Evolutionary conservation across 495 filamentous ascomycete genomes (phyloP).

Genomic region (Staphylotrichum tortipilum): DNA sequence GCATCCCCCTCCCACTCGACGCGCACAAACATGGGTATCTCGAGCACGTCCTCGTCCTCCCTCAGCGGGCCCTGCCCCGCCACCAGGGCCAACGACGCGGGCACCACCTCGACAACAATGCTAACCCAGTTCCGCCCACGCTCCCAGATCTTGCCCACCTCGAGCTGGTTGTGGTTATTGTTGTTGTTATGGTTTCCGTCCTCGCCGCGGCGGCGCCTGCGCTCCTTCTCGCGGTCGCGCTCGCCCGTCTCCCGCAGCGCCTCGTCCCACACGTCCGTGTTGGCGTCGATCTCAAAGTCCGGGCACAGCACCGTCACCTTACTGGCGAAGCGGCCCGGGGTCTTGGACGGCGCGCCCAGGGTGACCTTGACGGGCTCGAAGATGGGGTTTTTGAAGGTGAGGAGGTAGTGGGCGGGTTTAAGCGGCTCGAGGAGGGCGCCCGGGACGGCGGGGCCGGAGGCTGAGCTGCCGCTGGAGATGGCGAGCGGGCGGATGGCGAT

Average conservation of each 20-base stretch:
- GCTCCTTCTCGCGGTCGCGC: slow-evolving; percentile 12
- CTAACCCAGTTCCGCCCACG: slow-evolving; percentile 89
- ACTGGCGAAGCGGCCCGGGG: slow-evolving; percentile 65
- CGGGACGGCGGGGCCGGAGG: neutral
- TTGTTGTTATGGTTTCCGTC: slow-evolving; percentile 26
- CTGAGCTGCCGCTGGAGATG: slow-evolving; percentile 22
- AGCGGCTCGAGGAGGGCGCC: slow-evolving; percentile 49
- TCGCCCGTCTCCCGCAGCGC: slow-evolving; percentile 51
- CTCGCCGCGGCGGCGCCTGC: slow-evolving; percentile 29
- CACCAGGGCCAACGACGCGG: slow-evolving; percentile 43
- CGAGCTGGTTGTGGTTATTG: slow-evolving; percentile 50
- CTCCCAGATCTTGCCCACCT: slow-evolving; percentile 93
- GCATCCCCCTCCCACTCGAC: slow-evolving; percentile 85
- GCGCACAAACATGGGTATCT: slow-evolving; percentile 88
- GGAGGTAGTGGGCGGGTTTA: slow-evolving; percentile 67
- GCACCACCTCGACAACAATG: slow-evolving; percentile 84
- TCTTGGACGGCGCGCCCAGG: slow-evolving; percentile 73
- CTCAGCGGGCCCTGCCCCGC: slow-evolving; percentile 25
- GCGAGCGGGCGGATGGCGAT: slow-evolving; percentile 60
- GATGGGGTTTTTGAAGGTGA: slow-evolving; percentile 87
- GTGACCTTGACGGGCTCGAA: slow-evolving; percentile 84
- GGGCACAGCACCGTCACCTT: slow-evolving; percentile 90
- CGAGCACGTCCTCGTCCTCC: slow-evolving; percentile 81
- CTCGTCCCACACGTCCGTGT: slow-evolving; percentile 94
- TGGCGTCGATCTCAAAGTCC: slow-evolving; percentile 89